Evolutionary conservation across 1,139 yeast species (phyloP), one percentile per base, ranked within the genome.

Genomic region (Sporopachydermia cereana): DNA sequence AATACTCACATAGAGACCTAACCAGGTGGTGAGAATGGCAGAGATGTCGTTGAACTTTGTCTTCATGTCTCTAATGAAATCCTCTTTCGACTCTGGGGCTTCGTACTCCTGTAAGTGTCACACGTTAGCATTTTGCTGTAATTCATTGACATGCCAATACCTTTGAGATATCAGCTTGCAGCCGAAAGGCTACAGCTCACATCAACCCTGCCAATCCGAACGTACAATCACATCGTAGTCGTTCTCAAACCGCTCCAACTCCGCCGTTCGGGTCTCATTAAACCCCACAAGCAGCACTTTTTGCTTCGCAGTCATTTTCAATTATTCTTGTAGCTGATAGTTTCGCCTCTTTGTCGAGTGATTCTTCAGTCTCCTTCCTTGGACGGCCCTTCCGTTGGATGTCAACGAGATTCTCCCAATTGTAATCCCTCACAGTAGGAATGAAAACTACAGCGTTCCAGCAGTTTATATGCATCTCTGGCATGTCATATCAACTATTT

Each of bases 21-120:
- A 46, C 56, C 57, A 56, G 39, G 45, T 49, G 34, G 52, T 46
- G 43, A 53, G 51, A 16, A 54, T 43, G 18, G 53, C 60, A 17
- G 48, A 43, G 12, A 54, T 42, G 41, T 56, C 46, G 16, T 41
- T 46, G 31, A 50, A 44, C 0, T 41, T 44, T 3, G 51, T 51
- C 14, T 41, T 20, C 25, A 54, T 45, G 46, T 54, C 57, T 20
- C 42, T 27, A 22, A 49, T 27, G 5, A 54, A 42, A 45, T 54
- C 46, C 16, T 49, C 51, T 22, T 50, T 45, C 3, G 56, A 45
- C 7, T 53, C 36, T 3, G 48, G 41, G 3, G 29, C 17, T 25
- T 44, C 23, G 18, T 44, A 29, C 56, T 3, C 66, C 57, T 43
- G 50, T 29, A 23, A 42, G 41, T 29, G 59, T 54, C 14, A 49